Percentiles rank a stretch among this genome's conserved stretches.
These are phyloP conservation scores for Lepidium didymum DNA, from an alignment of 345 rosid species.

Conservation along the genomic window DNA sequence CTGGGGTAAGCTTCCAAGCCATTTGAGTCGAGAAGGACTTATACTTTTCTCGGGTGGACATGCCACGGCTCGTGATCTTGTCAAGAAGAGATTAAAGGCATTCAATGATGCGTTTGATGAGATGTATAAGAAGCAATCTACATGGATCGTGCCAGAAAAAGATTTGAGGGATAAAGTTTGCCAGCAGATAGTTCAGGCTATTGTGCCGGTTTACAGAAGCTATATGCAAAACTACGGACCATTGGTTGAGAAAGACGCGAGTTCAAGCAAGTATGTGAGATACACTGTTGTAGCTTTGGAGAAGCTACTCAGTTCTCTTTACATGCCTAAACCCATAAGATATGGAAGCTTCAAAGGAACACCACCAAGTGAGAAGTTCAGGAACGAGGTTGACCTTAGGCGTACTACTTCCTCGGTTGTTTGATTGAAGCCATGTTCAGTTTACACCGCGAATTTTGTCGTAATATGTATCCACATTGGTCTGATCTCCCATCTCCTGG, in stretches of 20 bases:
- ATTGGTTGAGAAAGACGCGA: conserved; percentile 79
- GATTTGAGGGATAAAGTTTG: conserved; percentile 88
- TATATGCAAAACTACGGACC: conserved; percentile 99
- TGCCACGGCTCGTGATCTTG: conserved; percentile 99
- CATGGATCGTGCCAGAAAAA: conserved; percentile 68
- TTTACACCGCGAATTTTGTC: neutral
- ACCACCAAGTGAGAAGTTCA: conserved; percentile 45
- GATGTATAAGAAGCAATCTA: conserved; percentile 67
- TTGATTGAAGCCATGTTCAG: conserved; percentile 28
- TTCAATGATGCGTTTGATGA: conserved; percentile 93
- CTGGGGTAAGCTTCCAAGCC: conserved; percentile 89
- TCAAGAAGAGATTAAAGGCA: conserved; percentile 77
- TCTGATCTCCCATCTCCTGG: conserved; percentile 21
- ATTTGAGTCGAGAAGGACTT: conserved; percentile 91
- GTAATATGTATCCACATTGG: conserved; percentile 8
- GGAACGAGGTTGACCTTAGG: conserved; percentile 57
- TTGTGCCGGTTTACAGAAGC: conserved; percentile 89
- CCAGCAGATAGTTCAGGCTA: conserved; percentile 66
- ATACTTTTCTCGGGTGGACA: conserved; percentile 97
- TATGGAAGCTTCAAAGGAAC: conserved; percentile 82
- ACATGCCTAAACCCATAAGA: conserved; percentile 69
- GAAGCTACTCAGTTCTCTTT: conserved; percentile 71
- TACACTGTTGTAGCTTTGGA: conserved; percentile 83
- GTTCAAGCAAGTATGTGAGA: conserved; percentile 80
- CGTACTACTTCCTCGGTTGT: conserved; percentile 70